Evolutionary conservation across 225 moss, liverwort and hornwort genomes (phyloP).

Genomic region (Bryoerythrophyllum caledonicum): DNA sequence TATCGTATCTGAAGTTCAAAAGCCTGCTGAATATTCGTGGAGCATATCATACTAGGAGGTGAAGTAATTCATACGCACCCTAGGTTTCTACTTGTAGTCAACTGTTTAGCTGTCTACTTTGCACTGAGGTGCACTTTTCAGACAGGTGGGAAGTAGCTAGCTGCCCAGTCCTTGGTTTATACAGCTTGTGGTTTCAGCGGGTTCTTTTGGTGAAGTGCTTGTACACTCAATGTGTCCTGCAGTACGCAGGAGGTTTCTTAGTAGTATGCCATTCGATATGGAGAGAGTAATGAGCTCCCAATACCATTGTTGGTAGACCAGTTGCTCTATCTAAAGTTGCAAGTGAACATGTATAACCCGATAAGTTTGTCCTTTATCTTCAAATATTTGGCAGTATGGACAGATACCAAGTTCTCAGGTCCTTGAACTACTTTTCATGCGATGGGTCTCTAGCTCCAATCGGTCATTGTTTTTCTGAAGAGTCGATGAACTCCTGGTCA

Average conservation of each 20-base stretch:
- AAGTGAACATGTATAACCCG: conserved; percentile 11
- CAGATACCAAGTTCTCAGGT: neutral
- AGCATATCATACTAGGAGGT: conserved; percentile 14
- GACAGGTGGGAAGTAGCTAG: conserved; percentile 18
- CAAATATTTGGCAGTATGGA: neutral
- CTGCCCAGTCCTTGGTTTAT: conserved; percentile 18
- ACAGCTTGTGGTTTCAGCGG: conserved; percentile 12
- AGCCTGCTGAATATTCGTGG: conserved; percentile 13
- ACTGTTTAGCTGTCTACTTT: conserved; percentile 5
- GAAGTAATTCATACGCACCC: neutral
- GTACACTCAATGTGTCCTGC: conserved; percentile 20
- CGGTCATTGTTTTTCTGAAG: neutral
- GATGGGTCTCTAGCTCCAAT: neutral
- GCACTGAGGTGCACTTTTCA: conserved; percentile 21
- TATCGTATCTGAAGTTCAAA: conserved; percentile 20
- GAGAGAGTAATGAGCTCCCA: neutral
- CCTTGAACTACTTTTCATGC: neutral
- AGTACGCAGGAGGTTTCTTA: neutral
- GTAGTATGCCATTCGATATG: conserved; percentile 2
- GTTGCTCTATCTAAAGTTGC: conserved; percentile 10
- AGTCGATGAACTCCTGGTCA: neutral
- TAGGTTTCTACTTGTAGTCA: conserved; percentile 1
- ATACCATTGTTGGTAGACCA: conserved; percentile 11
- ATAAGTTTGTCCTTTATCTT: neutral
- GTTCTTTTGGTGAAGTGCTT: conserved; percentile 24